Conservation (phyloP, 768 basidiomycete species). For the Podaxis mareebaensis region DNA sequence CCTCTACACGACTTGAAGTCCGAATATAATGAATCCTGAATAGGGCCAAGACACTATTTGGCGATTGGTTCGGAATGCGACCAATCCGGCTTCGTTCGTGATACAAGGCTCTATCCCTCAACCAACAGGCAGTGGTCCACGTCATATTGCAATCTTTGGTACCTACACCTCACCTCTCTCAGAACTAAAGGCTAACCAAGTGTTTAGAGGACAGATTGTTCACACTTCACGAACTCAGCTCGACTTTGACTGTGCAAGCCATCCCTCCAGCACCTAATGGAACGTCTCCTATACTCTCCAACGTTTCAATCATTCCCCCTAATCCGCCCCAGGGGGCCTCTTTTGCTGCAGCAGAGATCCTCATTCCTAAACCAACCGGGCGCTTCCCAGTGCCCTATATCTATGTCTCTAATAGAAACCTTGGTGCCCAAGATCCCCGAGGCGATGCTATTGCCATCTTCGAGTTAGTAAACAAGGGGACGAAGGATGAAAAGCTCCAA, state of each 20-base stretch:
- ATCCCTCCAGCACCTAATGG: slow-evolving; percentile 54
- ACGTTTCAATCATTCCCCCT: slow-evolving; percentile 49
- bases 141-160: slow-evolving; percentile 37
- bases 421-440: slow-evolving; percentile 44
- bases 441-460: slow-evolving; percentile 56
- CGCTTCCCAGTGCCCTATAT: slow-evolving; percentile 55
- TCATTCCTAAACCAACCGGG: slow-evolving; percentile 49
- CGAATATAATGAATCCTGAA: neutral
- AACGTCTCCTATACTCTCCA: slow-evolving; percentile 50
- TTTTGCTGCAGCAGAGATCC: slow-evolving; percentile 63
- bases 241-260: slow-evolving; percentile 57
- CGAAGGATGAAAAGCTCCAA: slow-evolving; percentile 19
- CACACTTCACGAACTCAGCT: slow-evolving; percentile 55
- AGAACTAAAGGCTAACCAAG: slow-evolving; percentile 22
- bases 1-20: slow-evolving; percentile 5
- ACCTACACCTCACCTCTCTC: slow-evolving; percentile 32
- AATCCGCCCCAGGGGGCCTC: slow-evolving; percentile 26
- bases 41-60: slow-evolving; percentile 73
- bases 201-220: slow-evolving; percentile 48
- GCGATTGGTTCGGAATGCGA: slow-evolving; percentile 49
- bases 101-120: slow-evolving; percentile 65
- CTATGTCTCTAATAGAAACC: slow-evolving; percentile 70
- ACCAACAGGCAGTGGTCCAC: slow-evolving; percentile 64
- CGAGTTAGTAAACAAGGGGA: slow-evolving; percentile 34
- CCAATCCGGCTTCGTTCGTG: slow-evolving; percentile 48